These are phyloP conservation scores for Penicillium lagena DNA, from an alignment of 495 filamentous ascomycete species.

Conservation along the genomic window DNA sequence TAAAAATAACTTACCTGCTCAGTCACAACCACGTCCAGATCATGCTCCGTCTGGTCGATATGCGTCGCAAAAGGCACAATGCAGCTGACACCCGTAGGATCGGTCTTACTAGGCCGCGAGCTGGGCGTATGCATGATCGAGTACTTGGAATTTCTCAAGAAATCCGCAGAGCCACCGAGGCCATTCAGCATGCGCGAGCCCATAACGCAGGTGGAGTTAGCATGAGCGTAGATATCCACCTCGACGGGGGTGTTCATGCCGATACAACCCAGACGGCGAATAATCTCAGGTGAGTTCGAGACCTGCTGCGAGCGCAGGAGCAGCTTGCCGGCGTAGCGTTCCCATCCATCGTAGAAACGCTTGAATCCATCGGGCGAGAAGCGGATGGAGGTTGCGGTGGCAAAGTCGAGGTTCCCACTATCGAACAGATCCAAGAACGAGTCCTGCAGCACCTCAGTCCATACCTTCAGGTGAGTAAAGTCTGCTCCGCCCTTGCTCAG, in stretches of 20 bases:
- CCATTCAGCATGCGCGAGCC: constrained; percentile 89
- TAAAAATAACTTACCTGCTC: constrained; percentile 45
- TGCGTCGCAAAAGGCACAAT: constrained; percentile 93
- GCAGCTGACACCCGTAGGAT: constrained; percentile 76
- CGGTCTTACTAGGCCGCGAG: constrained; percentile 72
- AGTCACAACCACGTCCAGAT: constrained; percentile 81
- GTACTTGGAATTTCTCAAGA: constrained; percentile 79
- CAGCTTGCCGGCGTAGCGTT: constrained; percentile 72
- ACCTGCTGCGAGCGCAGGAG: constrained; percentile 83
- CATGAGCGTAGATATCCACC: constrained; percentile 92
- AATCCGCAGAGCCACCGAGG: constrained; percentile 82
- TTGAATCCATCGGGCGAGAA: constrained; percentile 90
- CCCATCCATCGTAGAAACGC: constrained; percentile 86
- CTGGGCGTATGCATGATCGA: constrained; percentile 91
- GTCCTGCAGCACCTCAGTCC: constrained; percentile 93
- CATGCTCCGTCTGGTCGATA: constrained; percentile 90
- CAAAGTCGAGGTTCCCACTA: constrained; percentile 82
- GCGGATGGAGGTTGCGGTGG: constrained; percentile 84
- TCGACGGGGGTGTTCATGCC: constrained; percentile 96
- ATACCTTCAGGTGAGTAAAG: constrained; percentile 83
- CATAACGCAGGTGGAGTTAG: constrained; percentile 88
- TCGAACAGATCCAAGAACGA: constrained; percentile 94
- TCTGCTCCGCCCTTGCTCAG: constrained; percentile 68
- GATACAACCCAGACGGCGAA: constrained; percentile 79
- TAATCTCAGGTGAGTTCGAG: constrained; percentile 92